Evolutionary conservation across 2,329 filamentous ascomycete species (phyloP).

Genomic region (Hymenoscyphus linearis): DNA sequence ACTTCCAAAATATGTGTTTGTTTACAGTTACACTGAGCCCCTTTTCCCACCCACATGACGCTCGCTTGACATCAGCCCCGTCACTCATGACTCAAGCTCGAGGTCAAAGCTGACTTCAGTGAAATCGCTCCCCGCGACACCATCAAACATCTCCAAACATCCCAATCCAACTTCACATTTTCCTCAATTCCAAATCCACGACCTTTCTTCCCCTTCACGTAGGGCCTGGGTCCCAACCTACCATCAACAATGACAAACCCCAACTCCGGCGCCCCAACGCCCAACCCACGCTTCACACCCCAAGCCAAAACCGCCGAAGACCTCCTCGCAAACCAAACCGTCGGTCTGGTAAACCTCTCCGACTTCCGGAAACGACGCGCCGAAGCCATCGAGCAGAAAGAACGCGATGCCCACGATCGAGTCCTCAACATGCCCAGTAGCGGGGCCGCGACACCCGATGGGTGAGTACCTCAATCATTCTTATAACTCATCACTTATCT

Average conservation of each 20-base stretch:
- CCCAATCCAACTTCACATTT: too few species aligned
- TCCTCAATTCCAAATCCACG: too few species aligned
- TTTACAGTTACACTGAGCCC: not conserved
- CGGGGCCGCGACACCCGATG: slow-evolving; percentile 40
- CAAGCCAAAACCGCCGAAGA: slow-evolving; percentile 32
- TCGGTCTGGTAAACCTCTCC: slow-evolving; percentile 84
- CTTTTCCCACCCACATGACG: not conserved
- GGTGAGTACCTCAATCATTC: slow-evolving; percentile 52
- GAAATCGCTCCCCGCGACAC: too few species aligned
- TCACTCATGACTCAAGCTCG: not conserved
- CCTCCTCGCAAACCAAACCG: slow-evolving; percentile 37
- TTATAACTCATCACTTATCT: too few species aligned
- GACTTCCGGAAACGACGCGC: slow-evolving; percentile 96
- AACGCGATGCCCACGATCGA: slow-evolving; percentile 69
- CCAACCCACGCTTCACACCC: slow-evolving; percentile 31
- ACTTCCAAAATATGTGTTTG: not conserved
- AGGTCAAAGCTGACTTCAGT: too few species aligned
- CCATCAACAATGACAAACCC: slow-evolving; percentile 18
- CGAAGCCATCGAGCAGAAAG: slow-evolving; percentile 87
- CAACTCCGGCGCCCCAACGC: slow-evolving; percentile 26
- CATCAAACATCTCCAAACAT: too few species aligned
- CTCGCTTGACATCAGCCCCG: not conserved
- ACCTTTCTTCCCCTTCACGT: too few species aligned
- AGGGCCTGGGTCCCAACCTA: too few species aligned
- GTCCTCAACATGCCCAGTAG: slow-evolving; percentile 37